Base-by-base conservation (phyloP, 371 early-diverging fungal genomes). In the Mortierella sp. region DNA sequence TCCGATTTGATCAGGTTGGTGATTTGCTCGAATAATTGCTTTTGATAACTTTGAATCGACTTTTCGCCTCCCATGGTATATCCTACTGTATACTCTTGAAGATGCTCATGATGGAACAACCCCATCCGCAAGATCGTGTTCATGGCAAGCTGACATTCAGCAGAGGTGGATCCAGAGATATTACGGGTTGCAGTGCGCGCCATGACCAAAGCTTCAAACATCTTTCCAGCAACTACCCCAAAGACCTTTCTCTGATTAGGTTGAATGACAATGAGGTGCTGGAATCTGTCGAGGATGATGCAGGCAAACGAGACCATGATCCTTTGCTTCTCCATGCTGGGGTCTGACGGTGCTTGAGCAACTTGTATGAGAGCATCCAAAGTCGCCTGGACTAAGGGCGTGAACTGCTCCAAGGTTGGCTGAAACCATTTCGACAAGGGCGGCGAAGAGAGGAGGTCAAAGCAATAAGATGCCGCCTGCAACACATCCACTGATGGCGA, bases 221-320 rank as follows among this genome's bases (percentile, higher is more conserved):
- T 65, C 48, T 60, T 68, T 13, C 69, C 77, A 16, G 69, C 54
- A 1, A 76, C 50, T 12, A 76, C 39, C 1, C 53, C 51, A 49
- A 76, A 76, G 31, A 76, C 77, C 25, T 76, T 76, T 41, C 61
- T 76, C 55, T 76, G 77, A 41, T 76, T 76, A 7, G 77, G 65
- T 24, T 76, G 77, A 27, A 69, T 57, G 21, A 65, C 54, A n/a
- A 65, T 47, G 28, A 76, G 47, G 1, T 60, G 63, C 39, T 45
- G 51, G 58, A 76, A 76, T 19, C 58, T 60, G 25, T 69, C 77
- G 25, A 69, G 65, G n/a, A 68, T 53, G 1, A 54, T 44, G 24
- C 49, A 40, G 3, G 69, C 69, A 9, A 76, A 39, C 8, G 27
- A 16, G 31, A 63, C 43, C 21, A 67, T 19, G 31, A 57, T 49